A percentile compares a stretch with the other conserved stretches of the same genome.
phyloP scores from a whole-genome alignment of 1,139 yeast species.

The Blastobotrys aristatus region DNA sequence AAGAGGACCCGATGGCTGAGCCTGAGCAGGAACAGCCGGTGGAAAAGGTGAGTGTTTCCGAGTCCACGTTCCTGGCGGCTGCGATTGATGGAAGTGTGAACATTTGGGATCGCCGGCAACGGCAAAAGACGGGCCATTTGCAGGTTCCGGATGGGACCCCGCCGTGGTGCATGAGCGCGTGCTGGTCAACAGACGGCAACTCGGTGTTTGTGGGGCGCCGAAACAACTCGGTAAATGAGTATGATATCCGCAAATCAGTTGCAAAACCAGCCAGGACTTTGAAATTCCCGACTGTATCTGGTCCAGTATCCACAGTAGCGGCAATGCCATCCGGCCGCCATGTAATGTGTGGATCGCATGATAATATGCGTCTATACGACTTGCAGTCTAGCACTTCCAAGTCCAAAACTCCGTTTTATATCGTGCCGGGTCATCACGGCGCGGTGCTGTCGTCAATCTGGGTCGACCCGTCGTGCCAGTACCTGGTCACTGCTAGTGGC shows the following conservation, averaged over 20 bases:
- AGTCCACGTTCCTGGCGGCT: constrained; percentile 66
- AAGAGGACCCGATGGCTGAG: constrained; percentile 16
- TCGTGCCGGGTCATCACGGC: constrained; percentile 63
- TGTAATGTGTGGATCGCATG: constrained; percentile 81
- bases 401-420: constrained; percentile 44
- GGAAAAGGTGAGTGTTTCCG: constrained; percentile 36
- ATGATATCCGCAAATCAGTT: constrained; percentile 59
- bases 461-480: constrained; percentile 83
- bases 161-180: constrained; percentile 85
- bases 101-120: constrained; percentile 74
- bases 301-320: constrained; percentile 79
- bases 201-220: constrained; percentile 80
- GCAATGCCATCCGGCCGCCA: constrained; percentile 80
- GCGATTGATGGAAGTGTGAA: constrained; percentile 79
- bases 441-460: constrained; percentile 61
- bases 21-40: constrained; percentile 40
- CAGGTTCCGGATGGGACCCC: constrained; percentile 66
- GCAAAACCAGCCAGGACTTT: constrained; percentile 51
- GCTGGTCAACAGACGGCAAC: constrained; percentile 86
- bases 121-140: constrained; percentile 46
- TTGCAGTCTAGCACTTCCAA: constrained; percentile 44
- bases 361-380: constrained; percentile 83
- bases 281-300: constrained; percentile 81
- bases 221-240: constrained; percentile 83
- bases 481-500: constrained; percentile 88